phyloP scores from a whole-genome alignment of 2,329 filamentous ascomycete genomes.

The Colletotrichum godetiae region DNA sequence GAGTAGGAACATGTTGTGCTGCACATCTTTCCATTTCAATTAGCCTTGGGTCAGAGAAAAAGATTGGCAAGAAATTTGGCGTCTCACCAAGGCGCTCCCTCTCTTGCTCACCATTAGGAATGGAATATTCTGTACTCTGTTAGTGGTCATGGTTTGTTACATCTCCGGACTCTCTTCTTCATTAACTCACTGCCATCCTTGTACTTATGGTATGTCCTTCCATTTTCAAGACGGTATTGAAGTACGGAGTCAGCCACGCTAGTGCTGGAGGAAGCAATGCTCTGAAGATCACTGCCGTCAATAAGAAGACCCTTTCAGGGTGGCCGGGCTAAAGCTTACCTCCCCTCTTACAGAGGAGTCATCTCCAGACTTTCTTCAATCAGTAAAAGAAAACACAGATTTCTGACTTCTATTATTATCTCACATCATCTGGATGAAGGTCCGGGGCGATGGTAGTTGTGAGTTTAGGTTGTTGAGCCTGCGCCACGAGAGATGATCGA shows the following conservation, averaged over 20 bases:
- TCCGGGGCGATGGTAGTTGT: too few relatives aligned
- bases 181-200: slow-evolving; percentile 15
- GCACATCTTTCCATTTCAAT: slow-evolving; percentile 38
- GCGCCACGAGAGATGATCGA: too few relatives aligned
- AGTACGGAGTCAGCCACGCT: not conserved
- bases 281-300: not conserved
- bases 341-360: too few relatives aligned
- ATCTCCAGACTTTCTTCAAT: too few relatives aligned
- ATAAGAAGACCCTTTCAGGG: too few relatives aligned
- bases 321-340: too few relatives aligned
- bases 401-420: too few relatives aligned
- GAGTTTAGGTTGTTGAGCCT: too few relatives aligned
- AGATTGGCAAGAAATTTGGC: too few relatives aligned
- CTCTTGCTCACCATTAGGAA: not conserved
- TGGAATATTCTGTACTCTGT: not conserved
- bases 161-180: not conserved
- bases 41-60: too few relatives aligned
- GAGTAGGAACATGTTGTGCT: slow-evolving; percentile 47
- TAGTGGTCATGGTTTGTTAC: not conserved
- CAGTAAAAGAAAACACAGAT: too few relatives aligned
- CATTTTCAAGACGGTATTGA: slow-evolving; percentile 15
- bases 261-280: slow-evolving; percentile 8
- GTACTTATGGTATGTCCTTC: slow-evolving; percentile 37
- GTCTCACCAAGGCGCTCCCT: slow-evolving; percentile 8
- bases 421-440: too few relatives aligned